Evolutionary conservation across 177 flowering plant species (phyloP), one percentile per base, ranked within the genome.

Genomic region (Vitis hybrid): DNA sequence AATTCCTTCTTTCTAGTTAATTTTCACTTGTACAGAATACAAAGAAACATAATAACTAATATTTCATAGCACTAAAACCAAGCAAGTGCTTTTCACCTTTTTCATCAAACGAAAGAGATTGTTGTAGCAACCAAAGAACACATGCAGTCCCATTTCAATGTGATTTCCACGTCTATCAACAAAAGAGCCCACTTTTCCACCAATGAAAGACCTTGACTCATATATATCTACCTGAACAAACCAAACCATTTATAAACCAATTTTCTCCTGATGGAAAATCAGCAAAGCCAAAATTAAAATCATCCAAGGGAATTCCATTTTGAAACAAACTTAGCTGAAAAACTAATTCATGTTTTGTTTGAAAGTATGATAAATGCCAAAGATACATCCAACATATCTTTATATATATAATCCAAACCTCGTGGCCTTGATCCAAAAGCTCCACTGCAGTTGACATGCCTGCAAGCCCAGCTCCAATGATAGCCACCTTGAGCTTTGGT

Each of bases 401-500:
- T 26, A 26, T 3, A 26, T 26, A 31, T 5, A 16, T 45, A 69
- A 65, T 56, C 19, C 65, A 59, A 75, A 95, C 99, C 99, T 93
- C 98, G 62, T 95, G 99, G 68, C 98, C 99, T 83, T 95, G 99
- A 83, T 95, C 99, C 86, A 95, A 76, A 79, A 95, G 94, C 85
- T 95, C 99, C 52, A 95, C 97, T 3, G 99, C 99, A 66, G 99
- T 93, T 45, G 99, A 95, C 99, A 95, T 95, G 72, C 98, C 99
- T 7, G 99, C 98, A 57, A 95, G 94, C 56, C 99, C 99, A 73
- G 99, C 96, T 75, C 99, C 99, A 69, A 94, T 88, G 18, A 94
- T 93, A 19, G 99, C 99, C 57, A 94, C 97, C 82, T 94, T 93
- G 52, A 94, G 84, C 80, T 94, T 94, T n/a, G 99, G 98, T 56